Evolutionary conservation across 1,284 basidiomycete genomes (phyloP).

Genomic region (Leccinum proliferum): DNA sequence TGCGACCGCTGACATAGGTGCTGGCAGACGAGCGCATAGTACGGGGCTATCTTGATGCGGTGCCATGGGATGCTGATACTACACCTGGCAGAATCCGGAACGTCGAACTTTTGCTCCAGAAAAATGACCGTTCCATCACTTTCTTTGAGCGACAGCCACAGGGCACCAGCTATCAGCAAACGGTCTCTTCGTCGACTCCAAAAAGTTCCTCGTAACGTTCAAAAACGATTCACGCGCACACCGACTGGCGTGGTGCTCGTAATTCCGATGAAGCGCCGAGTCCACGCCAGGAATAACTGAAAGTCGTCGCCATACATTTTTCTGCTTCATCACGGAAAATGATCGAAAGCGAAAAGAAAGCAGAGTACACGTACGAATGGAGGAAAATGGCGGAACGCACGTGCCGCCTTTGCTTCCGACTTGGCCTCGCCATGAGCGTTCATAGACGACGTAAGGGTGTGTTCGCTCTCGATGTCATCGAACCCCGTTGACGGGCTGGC

Average conservation of each 20-base stretch:
- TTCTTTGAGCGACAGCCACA: slow-evolving; percentile 64
- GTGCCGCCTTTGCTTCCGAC: slow-evolving; percentile 37
- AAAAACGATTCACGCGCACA: slow-evolving; percentile 70
- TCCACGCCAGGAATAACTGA: slow-evolving; percentile 57
- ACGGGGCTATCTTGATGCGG: not conserved
- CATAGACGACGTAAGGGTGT: slow-evolving; percentile 44
- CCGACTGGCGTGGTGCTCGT: slow-evolving; percentile 58
- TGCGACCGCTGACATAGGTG: too few species aligned
- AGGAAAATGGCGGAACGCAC: slow-evolving; percentile 78
- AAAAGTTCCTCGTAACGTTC: slow-evolving; percentile 36
- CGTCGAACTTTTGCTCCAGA: slow-evolving; percentile 66
- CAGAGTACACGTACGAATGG: slow-evolving; percentile 64
- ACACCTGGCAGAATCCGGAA: slow-evolving; percentile 56
- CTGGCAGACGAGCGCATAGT: too few species aligned
- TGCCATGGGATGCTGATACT: not conserved
- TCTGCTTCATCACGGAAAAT: not conserved
- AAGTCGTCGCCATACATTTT: slow-evolving; percentile 3
- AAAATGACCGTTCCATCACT: slow-evolving; percentile 72
- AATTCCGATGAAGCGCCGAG: slow-evolving; percentile 44
- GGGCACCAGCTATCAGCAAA: slow-evolving; percentile 39
- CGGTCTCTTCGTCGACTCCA: slow-evolving; percentile 29
- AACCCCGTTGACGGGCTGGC: slow-evolving; percentile 28
- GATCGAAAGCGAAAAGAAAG: not conserved
- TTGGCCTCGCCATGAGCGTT: slow-evolving; percentile 9
- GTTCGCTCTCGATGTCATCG: slow-evolving; percentile 53